Percentiles rank a stretch among this genome's conserved stretches.
These are phyloP conservation scores for Hemerocallis citrina DNA, from an alignment of 106 monocot species.

Conservation along the genomic window DNA sequence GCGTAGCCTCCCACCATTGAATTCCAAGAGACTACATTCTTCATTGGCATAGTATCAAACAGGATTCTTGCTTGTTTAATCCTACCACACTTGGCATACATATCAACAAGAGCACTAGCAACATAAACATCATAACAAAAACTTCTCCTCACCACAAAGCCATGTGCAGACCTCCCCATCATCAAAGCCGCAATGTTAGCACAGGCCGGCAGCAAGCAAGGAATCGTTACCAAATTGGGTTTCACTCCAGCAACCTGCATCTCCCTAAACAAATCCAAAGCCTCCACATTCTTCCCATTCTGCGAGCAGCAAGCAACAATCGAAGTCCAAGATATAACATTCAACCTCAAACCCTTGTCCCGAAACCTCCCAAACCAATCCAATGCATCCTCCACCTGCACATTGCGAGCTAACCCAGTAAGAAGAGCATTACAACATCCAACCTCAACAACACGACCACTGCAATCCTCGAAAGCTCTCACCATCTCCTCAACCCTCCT, in stretches of 20 bases:
- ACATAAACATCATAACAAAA: constrained; percentile 48
- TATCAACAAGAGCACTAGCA: constrained; percentile 56
- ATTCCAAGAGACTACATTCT: constrained; percentile 76
- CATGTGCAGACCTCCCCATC: constrained; percentile 64
- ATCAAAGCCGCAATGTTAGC: constrained; percentile 59
- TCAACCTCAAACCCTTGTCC: constrained; percentile 23
- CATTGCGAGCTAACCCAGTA: constrained; percentile 57
- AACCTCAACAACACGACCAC: constrained; percentile 19
- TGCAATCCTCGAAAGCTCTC: constrained; percentile 30
- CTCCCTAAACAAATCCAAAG: constrained; percentile 57
- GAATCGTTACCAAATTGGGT: constrained; percentile 67
- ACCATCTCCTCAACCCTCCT: constrained; percentile 32
- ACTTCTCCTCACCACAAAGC: constrained; percentile 43
- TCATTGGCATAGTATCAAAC: constrained; percentile 43
- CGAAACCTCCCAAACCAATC: constrained; percentile 34
- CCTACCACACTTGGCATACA: constrained; percentile 82
- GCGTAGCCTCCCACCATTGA: constrained; percentile 71
- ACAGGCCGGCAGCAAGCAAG: constrained; percentile 71
- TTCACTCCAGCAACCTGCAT: constrained; percentile 51
- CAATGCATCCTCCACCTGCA: constrained; percentile 38
- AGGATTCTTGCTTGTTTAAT: constrained; percentile 40
- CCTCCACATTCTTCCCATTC: constrained; percentile 65
- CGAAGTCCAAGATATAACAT: constrained; percentile 87
- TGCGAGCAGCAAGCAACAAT: constrained; percentile 65
- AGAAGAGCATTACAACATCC: constrained; percentile 68